Conservation (phyloP, 768 basidiomycete genomes). For the Auricularia sp. region DNA sequence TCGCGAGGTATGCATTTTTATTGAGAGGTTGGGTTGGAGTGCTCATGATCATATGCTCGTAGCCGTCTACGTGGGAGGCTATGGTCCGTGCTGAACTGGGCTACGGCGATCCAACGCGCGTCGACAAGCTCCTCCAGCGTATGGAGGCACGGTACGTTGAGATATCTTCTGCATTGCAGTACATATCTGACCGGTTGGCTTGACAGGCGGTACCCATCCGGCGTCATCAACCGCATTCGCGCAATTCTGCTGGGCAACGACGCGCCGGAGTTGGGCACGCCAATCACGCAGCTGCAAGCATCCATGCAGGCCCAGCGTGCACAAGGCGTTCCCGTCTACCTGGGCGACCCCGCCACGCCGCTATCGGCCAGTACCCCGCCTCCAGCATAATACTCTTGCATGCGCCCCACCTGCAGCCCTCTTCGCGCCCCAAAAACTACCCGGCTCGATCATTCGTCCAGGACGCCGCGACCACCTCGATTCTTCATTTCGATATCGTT, state of each 20-base stretch:
- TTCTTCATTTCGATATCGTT: no score
- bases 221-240: constrained; percentile 69
- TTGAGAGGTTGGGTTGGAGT: neutral
- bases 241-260: constrained; percentile 34
- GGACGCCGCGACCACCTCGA: no score
- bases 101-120: constrained; percentile 61
- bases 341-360: neutral
- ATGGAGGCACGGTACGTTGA: constrained; percentile 56
- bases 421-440: neutral
- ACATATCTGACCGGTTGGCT: neutral
- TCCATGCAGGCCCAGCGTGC: neutral
- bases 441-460: no score
- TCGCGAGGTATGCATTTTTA: constrained; percentile 53
- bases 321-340: neutral
- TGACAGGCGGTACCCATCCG: constrained; percentile 60
- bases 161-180: neutral
- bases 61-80: constrained; percentile 90
- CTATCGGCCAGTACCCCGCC: neutral
- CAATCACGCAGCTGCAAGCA: neutral
- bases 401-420: neutral
- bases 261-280: neutral
- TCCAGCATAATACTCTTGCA: neutral
- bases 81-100: constrained; percentile 91
- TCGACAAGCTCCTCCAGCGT: constrained; percentile 57
- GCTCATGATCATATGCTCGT: constrained; percentile 7